Base-by-base conservation (phyloP, 2,329 filamentous ascomycete genomes). In the Apiospora saccharicola region DNA sequence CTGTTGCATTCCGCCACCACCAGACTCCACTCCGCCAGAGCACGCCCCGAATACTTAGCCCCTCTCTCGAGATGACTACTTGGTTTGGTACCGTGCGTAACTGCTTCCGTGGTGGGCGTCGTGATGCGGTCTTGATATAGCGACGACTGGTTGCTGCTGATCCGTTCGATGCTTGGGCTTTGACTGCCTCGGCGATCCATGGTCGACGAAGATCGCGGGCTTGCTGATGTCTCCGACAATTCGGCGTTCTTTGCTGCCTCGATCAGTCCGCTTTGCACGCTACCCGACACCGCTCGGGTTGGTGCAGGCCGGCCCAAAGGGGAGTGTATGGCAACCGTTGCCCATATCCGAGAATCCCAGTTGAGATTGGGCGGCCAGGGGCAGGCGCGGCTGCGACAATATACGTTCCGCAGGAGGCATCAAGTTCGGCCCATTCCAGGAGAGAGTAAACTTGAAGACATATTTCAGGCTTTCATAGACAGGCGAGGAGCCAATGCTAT, bases 1-100 rank as follows among this genome's bases (percentile, higher is more conserved):
- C 90, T 93, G 82, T 95, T 94, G 83, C 91, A 94, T 80, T 96
- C 94, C 71, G 89, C 89, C 22, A 95, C 90, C 26, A 96, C 89
- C 24, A 93, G 84, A 26, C 87, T 86, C 94, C 94, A 96, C 81
- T 96, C 94, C 0, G 93, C 93, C 64, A 96, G 85, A 0, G 94
- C 91, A 26, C 93, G 87, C 1, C 94, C 94, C 3, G 89, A 85
- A 80, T 96, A 93, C 68, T 89, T 89, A 12, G 86, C 84, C 37
- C 86, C 86, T 67, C 83, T 81, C 19, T 81, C 80, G 71, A 83
- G 86, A 1, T 83, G 75, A 6, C 87, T 87, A 1, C 76, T 79
- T 0, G 89, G 89, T 75, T 86, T 83, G 46, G 83, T 75, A 0
- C 88, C 84, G 46, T 82, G 80, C n/a, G 85, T 81, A 24, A 84